phyloP scores from a whole-genome alignment of 139 green algal genomes.

The Marvania coccoides region DNA sequence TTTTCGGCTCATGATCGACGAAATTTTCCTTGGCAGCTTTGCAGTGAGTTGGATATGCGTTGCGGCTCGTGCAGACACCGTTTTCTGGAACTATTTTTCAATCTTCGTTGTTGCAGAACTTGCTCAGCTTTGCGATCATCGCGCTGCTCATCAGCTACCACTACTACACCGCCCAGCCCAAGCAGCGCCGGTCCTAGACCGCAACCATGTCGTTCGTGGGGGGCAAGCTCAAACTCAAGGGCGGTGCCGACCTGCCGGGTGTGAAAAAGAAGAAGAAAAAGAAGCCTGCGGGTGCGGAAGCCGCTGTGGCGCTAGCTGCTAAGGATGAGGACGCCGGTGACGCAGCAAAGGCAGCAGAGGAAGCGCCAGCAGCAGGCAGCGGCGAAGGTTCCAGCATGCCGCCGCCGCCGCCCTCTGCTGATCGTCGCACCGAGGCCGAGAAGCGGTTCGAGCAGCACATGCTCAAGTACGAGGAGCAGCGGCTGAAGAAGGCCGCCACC shows the following conservation, averaged over 20 bases:
- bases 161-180: conserved; percentile 44
- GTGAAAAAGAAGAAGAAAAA: conserved; percentile 82
- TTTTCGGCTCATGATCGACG: conserved; percentile 44
- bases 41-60: conserved; percentile 43
- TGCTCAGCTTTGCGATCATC: conserved; percentile 63
- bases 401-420: conserved; percentile 1
- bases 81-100: not conserved
- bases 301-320: not conserved
- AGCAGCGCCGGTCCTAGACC: not conserved
- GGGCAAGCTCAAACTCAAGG: conserved; percentile 87
- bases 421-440: conserved; percentile 78
- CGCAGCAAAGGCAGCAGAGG: not conserved
- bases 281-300: conserved; percentile 21
- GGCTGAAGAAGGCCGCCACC: conserved; percentile 47
- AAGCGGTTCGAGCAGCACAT: conserved; percentile 50
- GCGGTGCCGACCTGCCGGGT: conserved; percentile 34
- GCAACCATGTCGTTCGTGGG: conserved; percentile 55
- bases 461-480: conserved; percentile 60
- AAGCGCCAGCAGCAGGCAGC: not conserved
- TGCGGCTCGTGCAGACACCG: not conserved
- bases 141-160: conserved; percentile 69
- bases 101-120: conserved; percentile 38
- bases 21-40: conserved; percentile 51
- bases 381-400: not conserved
- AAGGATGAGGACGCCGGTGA: not conserved